Conservation (phyloP, 1,284 basidiomycete species). For the Fereydounia khargensis region DNA sequence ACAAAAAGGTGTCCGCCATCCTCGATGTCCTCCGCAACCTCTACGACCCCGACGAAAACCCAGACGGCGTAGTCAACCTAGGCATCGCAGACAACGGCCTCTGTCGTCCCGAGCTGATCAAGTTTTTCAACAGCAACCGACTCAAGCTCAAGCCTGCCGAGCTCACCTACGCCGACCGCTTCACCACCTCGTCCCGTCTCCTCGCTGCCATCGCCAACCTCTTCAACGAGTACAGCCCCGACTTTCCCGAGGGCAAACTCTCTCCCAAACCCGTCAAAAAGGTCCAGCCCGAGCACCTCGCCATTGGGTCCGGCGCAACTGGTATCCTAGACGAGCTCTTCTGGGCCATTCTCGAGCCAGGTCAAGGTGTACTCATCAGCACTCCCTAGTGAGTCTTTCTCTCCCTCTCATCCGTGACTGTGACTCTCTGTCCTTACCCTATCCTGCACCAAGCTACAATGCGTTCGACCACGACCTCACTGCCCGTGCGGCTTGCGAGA, state of each 20-base stretch:
- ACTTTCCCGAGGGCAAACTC: conserved; percentile 14
- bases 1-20: conserved; percentile 1
- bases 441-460: too few relatives aligned
- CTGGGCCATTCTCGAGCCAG: conserved; percentile 29
- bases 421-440: neutral
- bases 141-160: conserved; percentile 27
- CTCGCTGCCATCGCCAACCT: conserved; percentile 21
- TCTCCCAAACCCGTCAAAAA: conserved; percentile 15
- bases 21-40: conserved; percentile 20
- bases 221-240: conserved; percentile 19
- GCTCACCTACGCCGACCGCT: conserved; percentile 39
- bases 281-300: conserved; percentile 31
- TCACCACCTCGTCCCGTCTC: conserved; percentile 19
- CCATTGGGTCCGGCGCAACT: conserved; percentile 36
- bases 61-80: conserved; percentile 38
- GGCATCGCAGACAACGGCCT: conserved; percentile 44
- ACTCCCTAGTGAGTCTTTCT: too few relatives aligned
- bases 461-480: conserved; percentile 41
- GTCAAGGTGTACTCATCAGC: conserved; percentile 39
- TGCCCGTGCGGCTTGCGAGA: conserved; percentile 11
- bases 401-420: neutral
- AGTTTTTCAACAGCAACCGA: conserved; percentile 16
- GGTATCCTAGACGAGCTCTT: conserved; percentile 39
- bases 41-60: conserved; percentile 33
- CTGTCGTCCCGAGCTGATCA: conserved; percentile 28